phyloP scores from a whole-genome alignment of 768 basidiomycete genomes.

The Daedaleopsis sinensis region DNA sequence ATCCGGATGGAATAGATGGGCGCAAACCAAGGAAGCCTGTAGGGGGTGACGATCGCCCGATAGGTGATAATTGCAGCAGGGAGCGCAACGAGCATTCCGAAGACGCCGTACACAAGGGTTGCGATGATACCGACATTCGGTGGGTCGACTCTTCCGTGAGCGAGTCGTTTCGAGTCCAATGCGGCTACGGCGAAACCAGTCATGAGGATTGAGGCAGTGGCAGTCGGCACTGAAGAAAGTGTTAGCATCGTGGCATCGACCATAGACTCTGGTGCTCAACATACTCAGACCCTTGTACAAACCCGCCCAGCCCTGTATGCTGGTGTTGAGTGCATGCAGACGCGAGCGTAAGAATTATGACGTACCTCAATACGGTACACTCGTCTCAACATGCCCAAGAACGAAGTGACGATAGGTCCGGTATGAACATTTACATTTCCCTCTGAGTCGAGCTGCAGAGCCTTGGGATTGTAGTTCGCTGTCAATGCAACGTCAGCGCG shows the following conservation, averaged over 20 bases:
- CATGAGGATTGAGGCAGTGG: conserved; percentile 54
- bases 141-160: conserved; percentile 66
- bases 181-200: conserved; percentile 60
- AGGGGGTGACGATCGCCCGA: conserved; percentile 85
- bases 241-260: conserved; percentile 21
- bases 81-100: conserved; percentile 64
- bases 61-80: conserved; percentile 79
- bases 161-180: conserved; percentile 57
- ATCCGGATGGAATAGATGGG: conserved; percentile 62
- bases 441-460: conserved; percentile 77
- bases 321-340: conserved; percentile 8
- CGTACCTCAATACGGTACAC: conserved; percentile 75
- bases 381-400: conserved; percentile 71
- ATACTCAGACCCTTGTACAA: conserved; percentile 80
- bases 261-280: conserved; percentile 15
- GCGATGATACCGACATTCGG: conserved; percentile 62
- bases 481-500: background rate
- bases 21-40: conserved; percentile 68
- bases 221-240: conserved; percentile 47
- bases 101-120: conserved; percentile 63
- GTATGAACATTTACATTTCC: conserved; percentile 77
- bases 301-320: conserved; percentile 60
- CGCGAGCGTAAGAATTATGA: no score
- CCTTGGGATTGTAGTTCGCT: conserved; percentile 80
- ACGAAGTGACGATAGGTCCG: conserved; percentile 72